A percentile compares a stretch with the other conserved stretches of the same genome.
phyloP scores from a whole-genome alignment of 2,329 filamentous ascomycete species.

The Pyrenophora tritici-repentis region DNA sequence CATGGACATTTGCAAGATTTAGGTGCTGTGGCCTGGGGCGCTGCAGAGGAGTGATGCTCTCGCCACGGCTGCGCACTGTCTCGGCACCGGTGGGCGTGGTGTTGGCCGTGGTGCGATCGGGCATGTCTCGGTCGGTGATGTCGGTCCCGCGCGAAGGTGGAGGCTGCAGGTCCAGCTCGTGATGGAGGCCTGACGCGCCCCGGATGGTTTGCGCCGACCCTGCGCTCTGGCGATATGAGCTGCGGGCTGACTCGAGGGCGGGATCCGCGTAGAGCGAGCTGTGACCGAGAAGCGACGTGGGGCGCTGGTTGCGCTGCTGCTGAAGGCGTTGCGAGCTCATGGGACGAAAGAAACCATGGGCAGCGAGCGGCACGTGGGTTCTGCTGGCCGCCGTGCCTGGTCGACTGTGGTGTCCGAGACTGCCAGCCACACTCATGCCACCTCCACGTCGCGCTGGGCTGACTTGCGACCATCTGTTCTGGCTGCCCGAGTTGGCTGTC shows the following conservation, averaged over 20 bases:
- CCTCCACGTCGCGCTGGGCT: slow-evolving; percentile 62
- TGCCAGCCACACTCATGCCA: slow-evolving; percentile 49
- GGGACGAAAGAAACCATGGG: slow-evolving; percentile 90
- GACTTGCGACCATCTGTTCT: slow-evolving; percentile 58
- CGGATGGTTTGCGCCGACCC: slow-evolving; percentile 45
- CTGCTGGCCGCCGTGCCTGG: slow-evolving; percentile 72
- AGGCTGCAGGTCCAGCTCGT: slow-evolving; percentile 47
- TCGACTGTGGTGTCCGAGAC: slow-evolving; percentile 49
- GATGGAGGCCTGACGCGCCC: slow-evolving; percentile 40
- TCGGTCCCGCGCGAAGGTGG: slow-evolving; percentile 79
- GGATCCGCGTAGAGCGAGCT: slow-evolving; percentile 40
- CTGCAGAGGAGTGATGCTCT: slow-evolving; percentile 79
- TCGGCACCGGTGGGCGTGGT: slow-evolving; percentile 69
- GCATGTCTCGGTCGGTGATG: slow-evolving; percentile 73
- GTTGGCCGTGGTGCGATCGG: slow-evolving; percentile 73
- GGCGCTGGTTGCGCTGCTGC: slow-evolving; percentile 75
- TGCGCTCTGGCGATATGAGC: slow-evolving; percentile 45
- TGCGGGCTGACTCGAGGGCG: slow-evolving; percentile 38
- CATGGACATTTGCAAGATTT: slow-evolving; percentile 66
- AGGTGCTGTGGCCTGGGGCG: slow-evolving; percentile 60
- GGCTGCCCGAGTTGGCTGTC: slow-evolving; percentile 46
- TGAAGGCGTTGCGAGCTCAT: slow-evolving; percentile 97
- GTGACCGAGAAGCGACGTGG: slow-evolving; percentile 46
- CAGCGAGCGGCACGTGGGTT: slow-evolving; percentile 88
- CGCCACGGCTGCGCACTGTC: slow-evolving; percentile 68